These are phyloP conservation scores for Nakazawaea holstii DNA, from an alignment of 805 yeast genomes.

Conservation along the genomic window DNA sequence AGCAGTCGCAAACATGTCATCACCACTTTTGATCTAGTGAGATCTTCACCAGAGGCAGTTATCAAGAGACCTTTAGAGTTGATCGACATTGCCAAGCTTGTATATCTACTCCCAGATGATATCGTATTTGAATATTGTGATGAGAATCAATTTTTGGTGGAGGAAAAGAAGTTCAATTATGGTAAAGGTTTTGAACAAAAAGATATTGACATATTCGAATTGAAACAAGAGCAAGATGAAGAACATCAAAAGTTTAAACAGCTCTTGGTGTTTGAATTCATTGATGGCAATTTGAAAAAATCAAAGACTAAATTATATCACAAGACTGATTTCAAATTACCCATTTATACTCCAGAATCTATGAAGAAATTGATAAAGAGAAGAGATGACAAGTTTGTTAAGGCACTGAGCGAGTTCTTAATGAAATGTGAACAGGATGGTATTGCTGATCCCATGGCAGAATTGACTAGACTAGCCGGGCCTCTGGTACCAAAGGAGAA, in stretches of 20 bases:
- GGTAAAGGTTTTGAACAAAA: slow-evolving; percentile 51
- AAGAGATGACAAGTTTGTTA: slow-evolving; percentile 48
- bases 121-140: slow-evolving; percentile 73
- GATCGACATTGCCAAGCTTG: slow-evolving; percentile 61
- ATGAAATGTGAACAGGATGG: slow-evolving; percentile 21
- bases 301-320: slow-evolving; percentile 40
- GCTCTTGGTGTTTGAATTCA: slow-evolving; percentile 67
- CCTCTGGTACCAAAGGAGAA: slow-evolving; percentile 42
- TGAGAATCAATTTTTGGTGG: slow-evolving; percentile 53
- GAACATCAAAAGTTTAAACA: slow-evolving; percentile 33
- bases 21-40: slow-evolving; percentile 50
- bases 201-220: slow-evolving; percentile 45
- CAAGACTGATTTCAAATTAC: slow-evolving; percentile 40
- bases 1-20: slow-evolving; percentile 55
- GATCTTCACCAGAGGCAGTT: slow-evolving; percentile 45
- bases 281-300: slow-evolving; percentile 54
- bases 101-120: slow-evolving; percentile 60
- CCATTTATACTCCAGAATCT: slow-evolving; percentile 48
- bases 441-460: slow-evolving; percentile 34
- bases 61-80: slow-evolving; percentile 37
- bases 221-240: slow-evolving; percentile 31
- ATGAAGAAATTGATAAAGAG: slow-evolving; percentile 55
- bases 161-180: slow-evolving; percentile 37
- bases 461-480: slow-evolving; percentile 31
- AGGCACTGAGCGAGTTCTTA: slow-evolving; percentile 32